phyloP scores from a whole-genome alignment of 2,329 filamentous ascomycete species.

The Xylariomycetidae sp. region DNA sequence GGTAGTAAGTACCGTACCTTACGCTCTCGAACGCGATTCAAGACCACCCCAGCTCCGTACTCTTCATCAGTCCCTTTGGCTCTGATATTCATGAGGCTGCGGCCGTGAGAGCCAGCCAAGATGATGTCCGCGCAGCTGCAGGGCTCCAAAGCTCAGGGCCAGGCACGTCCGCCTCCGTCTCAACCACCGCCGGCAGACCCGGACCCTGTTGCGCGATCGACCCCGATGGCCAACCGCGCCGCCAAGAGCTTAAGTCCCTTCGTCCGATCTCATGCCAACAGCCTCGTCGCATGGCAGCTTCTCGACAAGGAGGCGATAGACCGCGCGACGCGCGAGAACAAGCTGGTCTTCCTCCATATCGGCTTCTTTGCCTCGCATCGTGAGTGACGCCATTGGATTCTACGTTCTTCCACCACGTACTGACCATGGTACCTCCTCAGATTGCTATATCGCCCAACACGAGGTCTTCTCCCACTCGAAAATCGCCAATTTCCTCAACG shows the following conservation, averaged over 20 bases:
- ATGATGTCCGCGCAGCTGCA: conserved; percentile 17
- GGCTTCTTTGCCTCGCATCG: conserved; percentile 95
- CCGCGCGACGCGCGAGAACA: conserved; percentile 74
- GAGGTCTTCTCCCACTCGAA: conserved; percentile 84
- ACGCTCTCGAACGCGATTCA: too few species aligned
- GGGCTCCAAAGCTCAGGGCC: not conserved
- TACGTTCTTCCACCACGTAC: conserved; percentile 1
- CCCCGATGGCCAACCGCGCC: conserved; percentile 26
- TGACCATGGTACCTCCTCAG: conserved; percentile 31
- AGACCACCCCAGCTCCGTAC: too few species aligned
- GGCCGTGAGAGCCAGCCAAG: too few species aligned
- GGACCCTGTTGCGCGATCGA: not conserved
- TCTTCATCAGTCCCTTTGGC: too few species aligned
- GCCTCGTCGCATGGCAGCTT: conserved; percentile 86
- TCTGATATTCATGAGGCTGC: too few species aligned
- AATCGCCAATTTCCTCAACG: conserved; percentile 76
- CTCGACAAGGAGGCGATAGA: conserved; percentile 72
- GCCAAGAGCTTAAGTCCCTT: conserved; percentile 43
- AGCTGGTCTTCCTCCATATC: conserved; percentile 87
- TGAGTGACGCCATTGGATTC: too few species aligned
- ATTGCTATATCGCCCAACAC: conserved; percentile 84
- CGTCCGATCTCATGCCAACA: conserved; percentile 68
- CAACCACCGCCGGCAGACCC: conserved; percentile 1
- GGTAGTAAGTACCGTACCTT: too few species aligned
- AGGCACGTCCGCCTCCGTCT: not conserved